These are phyloP conservation scores for Patellifolia procumbens DNA, from an alignment of 179 eudicot genomes.

Conservation along the genomic window DNA sequence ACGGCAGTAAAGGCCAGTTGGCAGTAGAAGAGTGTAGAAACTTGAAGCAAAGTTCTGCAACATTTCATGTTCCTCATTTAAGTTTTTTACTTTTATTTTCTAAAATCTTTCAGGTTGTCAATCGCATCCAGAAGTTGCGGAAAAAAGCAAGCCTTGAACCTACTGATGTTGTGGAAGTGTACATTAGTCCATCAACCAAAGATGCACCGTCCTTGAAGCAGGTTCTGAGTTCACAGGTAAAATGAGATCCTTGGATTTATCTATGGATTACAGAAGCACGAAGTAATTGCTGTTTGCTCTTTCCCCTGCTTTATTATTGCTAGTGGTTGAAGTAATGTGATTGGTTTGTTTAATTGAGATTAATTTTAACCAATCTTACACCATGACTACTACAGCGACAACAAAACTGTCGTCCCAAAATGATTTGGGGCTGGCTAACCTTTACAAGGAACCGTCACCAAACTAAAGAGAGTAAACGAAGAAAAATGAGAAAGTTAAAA, in stretches of 20 bases:
- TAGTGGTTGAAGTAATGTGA: background rate
- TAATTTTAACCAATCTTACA: background rate
- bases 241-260: background rate
- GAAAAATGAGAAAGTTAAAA: no score
- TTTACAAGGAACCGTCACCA: no score
- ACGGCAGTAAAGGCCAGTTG: background rate
- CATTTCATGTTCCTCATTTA: background rate
- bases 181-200: slow-evolving; percentile 60
- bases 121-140: slow-evolving; percentile 87
- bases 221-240: slow-evolving; percentile 74
- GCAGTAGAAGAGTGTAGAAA: background rate
- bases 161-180: slow-evolving; percentile 89
- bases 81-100: background rate
- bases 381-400: no score
- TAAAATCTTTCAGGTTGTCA: slow-evolving; percentile 61
- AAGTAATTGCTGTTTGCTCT: background rate
- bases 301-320: no score
- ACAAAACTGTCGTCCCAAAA: no score
- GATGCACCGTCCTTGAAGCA: slow-evolving; percentile 49
- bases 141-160: slow-evolving; percentile 94
- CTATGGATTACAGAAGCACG: background rate
- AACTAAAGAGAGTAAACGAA: no score
- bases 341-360: background rate
- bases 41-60: background rate
- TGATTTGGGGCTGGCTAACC: no score